Conservation (phyloP, 352 stramenopile species). For the Hyaloperonospora brassicae region DNA sequence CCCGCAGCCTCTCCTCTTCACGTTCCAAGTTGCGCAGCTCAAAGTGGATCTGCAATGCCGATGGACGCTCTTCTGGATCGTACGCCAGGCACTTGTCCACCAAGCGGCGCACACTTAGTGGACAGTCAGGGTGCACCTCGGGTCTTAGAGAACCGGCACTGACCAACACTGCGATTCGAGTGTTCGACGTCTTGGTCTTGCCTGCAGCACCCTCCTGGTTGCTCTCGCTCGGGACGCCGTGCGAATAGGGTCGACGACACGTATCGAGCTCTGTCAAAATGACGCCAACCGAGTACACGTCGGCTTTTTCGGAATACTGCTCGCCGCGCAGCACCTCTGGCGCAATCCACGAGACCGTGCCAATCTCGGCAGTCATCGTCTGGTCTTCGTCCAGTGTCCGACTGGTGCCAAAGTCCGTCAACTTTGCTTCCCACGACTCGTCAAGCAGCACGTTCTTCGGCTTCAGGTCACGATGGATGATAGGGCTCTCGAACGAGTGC, state of each 20-base stretch:
- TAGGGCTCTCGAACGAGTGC: conserved; percentile 34
- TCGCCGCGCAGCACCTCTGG: conserved; percentile 59
- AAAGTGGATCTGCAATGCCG: conserved; percentile 62
- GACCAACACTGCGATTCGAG: conserved; percentile 48
- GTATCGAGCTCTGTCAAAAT: conserved; percentile 50
- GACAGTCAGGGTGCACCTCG: conserved; percentile 41
- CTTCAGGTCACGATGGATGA: conserved; percentile 57
- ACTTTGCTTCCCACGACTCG: conserved; percentile 33
- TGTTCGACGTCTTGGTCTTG: conserved; percentile 21
- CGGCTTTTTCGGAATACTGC: conserved; percentile 56
- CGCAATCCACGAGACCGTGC: conserved; percentile 55
- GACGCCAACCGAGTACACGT: conserved; percentile 72
- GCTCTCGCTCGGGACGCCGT: conserved; percentile 1
- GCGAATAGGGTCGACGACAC: conserved; percentile 23
- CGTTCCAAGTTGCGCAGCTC: conserved; percentile 39
- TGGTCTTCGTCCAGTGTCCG: conserved; percentile 25
- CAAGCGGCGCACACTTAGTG: conserved; percentile 33
- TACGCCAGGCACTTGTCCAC: conserved; percentile 46
- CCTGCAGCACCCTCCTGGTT: conserved; percentile 27
- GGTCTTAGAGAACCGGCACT: conserved; percentile 42
- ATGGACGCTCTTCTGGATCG: conserved; percentile 44
- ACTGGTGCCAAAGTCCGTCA: conserved; percentile 56
- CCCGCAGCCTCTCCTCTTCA: conserved; percentile 16
- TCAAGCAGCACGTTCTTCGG: conserved; percentile 45
- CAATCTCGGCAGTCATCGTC: conserved; percentile 48